Base-by-base conservation (phyloP, 352 stramenopile species). In the Stramenopiles sp. region DNA sequence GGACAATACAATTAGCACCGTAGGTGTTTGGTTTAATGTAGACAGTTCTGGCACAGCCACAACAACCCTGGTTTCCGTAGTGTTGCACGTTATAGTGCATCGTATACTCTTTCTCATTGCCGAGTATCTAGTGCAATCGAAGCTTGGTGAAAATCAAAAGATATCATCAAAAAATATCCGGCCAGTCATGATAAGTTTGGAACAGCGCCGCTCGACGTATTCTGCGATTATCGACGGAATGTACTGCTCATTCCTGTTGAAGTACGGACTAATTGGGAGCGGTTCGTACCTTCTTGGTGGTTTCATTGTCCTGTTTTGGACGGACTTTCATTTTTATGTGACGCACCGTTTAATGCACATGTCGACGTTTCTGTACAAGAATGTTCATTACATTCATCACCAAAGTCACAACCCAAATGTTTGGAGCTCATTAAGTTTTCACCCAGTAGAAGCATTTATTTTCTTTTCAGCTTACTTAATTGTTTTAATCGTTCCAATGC, bases 401-500 rank as follows among this genome's bases (percentile, higher is more conserved):
- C 43, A 63, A 63, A 18, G 12, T 12, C 43, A 63, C 25, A 63
- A 63, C 25, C 43, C 43, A 63, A 63, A 63, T 63, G 43, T 63
- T 63, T 63, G 43, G 43, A 63, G 43, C 25, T 63, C 43, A 63
- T 63, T 63, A 63, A 18, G 12, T 18, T 63, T 63, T 63, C 43
- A 63, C 43, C 43, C 43, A 63, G 43, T 63, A 25, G 43, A 63
- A 25, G 43, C 43, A 63, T 18, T 63, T 63, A 63, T 63, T 18
- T 63, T 63, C 25, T 63, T 63, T 25, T 63, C 43, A 18, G 43
- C 43, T 18, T 63, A 63, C 25, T 63, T 63, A 63, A 63, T 63
- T 63, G 43, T 63, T 63, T 63, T 63, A 63, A 63, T 63, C 25
- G 43, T 63, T 63, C 43, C 43, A 63, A 63, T 63, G 43, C 43